phyloP scores from a whole-genome alignment of 2,329 filamentous ascomycete genomes.

The Colletotrichum sp. region DNA sequence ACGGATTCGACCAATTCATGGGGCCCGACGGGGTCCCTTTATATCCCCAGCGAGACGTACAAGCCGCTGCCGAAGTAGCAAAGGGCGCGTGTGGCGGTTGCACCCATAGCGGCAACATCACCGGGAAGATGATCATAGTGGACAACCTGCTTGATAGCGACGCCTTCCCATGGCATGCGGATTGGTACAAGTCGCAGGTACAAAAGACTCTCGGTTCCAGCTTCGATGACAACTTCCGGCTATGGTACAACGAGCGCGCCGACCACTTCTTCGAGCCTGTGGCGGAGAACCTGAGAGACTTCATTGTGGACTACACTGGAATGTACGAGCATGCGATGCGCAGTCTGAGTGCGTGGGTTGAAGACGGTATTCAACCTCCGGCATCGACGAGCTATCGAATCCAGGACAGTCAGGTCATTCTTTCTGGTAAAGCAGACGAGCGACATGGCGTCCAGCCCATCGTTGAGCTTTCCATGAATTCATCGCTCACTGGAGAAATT shows the following conservation, averaged over 20 bases:
- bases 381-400: not conserved
- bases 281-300: not conserved
- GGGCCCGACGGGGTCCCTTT: not conserved
- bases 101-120: constrained; percentile 16
- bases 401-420: constrained; percentile 12
- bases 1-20: constrained; percentile 22
- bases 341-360: constrained; percentile 23
- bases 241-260: constrained; percentile 23
- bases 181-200: constrained; percentile 24
- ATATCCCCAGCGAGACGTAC: constrained; percentile 10
- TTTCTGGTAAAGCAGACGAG: not conserved
- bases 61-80: not conserved
- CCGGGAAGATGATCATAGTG: constrained; percentile 23
- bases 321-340: constrained; percentile 23
- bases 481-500: not conserved
- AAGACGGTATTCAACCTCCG: constrained; percentile 8
- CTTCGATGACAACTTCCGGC: constrained; percentile 18
- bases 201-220: not conserved
- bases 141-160: constrained; percentile 23
- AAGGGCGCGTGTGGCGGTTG: not conserved
- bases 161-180: constrained; percentile 25
- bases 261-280: constrained; percentile 18
- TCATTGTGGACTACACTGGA: constrained; percentile 15
- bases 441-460: constrained; percentile 23
- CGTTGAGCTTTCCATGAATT: not conserved